Evolutionary conservation across 768 basidiomycete species (phyloP), one percentile per base, ranked within the genome.

Genomic region (Rhodocollybia butyracea): DNA sequence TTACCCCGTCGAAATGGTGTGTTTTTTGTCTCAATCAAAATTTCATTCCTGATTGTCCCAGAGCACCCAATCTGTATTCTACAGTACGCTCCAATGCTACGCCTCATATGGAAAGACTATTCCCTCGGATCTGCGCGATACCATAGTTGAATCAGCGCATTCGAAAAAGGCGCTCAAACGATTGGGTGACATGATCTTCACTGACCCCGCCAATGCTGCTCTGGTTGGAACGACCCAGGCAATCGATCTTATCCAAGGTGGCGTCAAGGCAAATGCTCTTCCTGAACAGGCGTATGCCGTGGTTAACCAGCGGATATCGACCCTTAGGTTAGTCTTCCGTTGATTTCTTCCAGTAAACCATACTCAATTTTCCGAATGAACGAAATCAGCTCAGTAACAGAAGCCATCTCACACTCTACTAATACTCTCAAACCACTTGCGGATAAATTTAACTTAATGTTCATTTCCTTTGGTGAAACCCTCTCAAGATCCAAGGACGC

Each of bases 231-330:
- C 84, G 21, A 83, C 84, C 3, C 81, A 84, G 65, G 84, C 84
- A 2, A 74, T 80, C 29, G 82, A 84, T 59, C 60, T 88, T 8
- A 61, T 76, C 19, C 55, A 60, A 12, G 73, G 74, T 10, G 78
- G 75, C 15, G 70, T 79, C 36, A 83, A 83, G 62, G 64, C 73
- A 4, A 86, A 85, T 56, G 83, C 82, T 22, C 72, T 86, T n/a
- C 84, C 84, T 3, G 85, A 85, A 63, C 67, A 67, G 26, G 79
- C 72, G 1, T 72, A 63, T 50, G 80, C 77, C 0, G 63, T 81
- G 24, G 66, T 83, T 21, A 82, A 84, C 55, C 80, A 81, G 56
- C 77, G 81, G 2, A 73, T 84, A 30, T 69, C 74, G 11, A 66
- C 69, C 1, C 69, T 71, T 46, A 80, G 76, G 76, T 68, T 21